Percentiles rank a stretch among this genome's conserved stretches.
These are phyloP conservation scores for Cercophora sp. DNA, from an alignment of 495 filamentous ascomycete genomes.

Conservation along the genomic window DNA sequence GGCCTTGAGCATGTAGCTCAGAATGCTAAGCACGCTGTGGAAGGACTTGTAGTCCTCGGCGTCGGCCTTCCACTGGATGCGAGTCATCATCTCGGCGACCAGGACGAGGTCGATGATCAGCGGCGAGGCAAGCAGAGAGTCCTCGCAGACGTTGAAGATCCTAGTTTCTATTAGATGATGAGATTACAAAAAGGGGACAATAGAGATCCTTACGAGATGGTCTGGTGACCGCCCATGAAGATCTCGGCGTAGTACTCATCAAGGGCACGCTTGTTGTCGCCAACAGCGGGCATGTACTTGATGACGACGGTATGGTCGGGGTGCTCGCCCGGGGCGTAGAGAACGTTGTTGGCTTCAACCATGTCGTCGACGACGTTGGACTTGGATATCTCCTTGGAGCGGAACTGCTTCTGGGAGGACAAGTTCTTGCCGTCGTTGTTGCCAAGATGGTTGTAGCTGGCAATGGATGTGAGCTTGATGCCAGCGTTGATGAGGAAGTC, in stretches of 20 bases:
- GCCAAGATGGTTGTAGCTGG: constrained; percentile 98
- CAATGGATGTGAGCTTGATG: constrained; percentile 98
- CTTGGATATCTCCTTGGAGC: constrained; percentile 99
- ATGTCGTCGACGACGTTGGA: constrained; percentile 98
- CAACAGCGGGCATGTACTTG: constrained; percentile 99
- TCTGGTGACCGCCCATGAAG: constrained; percentile 98
- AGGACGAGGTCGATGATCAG: constrained; percentile 96
- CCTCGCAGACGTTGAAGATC: constrained; percentile 98
- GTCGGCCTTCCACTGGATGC: constrained; percentile 82
- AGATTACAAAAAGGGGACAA: not conserved
- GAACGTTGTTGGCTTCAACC: constrained; percentile 89
- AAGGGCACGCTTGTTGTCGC: constrained; percentile 97
- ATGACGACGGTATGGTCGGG: constrained; percentile 88
- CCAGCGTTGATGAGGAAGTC: constrained; percentile 98
- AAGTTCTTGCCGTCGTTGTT: constrained; percentile 99
- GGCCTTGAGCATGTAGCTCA: constrained; percentile 99
- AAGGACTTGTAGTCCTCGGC: constrained; percentile 82
- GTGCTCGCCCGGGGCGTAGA: constrained; percentile 86
- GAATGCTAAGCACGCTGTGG: constrained; percentile 94
- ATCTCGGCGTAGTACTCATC: constrained; percentile 99
- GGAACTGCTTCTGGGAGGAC: constrained; percentile 95
- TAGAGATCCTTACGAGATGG: constrained; percentile 61
- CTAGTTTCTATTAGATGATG: constrained; percentile 38
- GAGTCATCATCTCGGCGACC: constrained; percentile 95
- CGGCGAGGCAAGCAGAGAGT: constrained; percentile 94